Evolutionary conservation across 139 green algal species (phyloP), one percentile per base, ranked within the genome.

Genomic region (Micractinium sp.): DNA sequence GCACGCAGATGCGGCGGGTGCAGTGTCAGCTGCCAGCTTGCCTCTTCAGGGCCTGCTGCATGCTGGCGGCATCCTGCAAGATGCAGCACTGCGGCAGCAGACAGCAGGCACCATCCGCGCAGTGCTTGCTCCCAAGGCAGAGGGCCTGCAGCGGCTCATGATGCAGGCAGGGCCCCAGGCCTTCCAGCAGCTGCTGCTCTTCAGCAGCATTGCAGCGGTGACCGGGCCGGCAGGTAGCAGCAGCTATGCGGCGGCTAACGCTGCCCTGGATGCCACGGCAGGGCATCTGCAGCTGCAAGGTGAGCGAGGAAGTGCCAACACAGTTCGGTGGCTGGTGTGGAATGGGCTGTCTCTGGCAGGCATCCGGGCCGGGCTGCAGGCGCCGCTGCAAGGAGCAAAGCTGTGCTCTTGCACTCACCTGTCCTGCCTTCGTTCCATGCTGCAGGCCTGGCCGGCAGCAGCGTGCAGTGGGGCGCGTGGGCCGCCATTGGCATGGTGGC

Each of bases 391-490:
- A n/a, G 47, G 47, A 16, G 47, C 47, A 56, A n/a, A 56, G 47
- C 47, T 29, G 12, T 33, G 69, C 60, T 27, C n/a, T 67, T 5
- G 69, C 20, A 13, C 47, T 73, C 23, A 29, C 25, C n/a, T 76
- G 25, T 78, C n/a, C 33, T 83, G n/a, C 41, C 69, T 0, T 41
- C 47, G 5, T 73, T 22, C 0, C 15, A 23, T 16, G 25, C 61
- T 12, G 41, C 60, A 39, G 95, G 94, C 29, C 13, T 90, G 20
- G 16, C 78, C 5, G 38, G 61, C 39, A 66, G 60, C 56, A 92
- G 85, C 73, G 74, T 96, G 92, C 92, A 95, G 73, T 95, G 93
- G 93, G 93, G 93, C 33, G 87, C 93, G 38, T 95, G 93, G 93
- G 89, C 81, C 0, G 81, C 53, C 38, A 75, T 89, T 39, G 93